Evolutionary conservation across 331 rosid species (phyloP).

Genomic region (Arachis monticola): DNA sequence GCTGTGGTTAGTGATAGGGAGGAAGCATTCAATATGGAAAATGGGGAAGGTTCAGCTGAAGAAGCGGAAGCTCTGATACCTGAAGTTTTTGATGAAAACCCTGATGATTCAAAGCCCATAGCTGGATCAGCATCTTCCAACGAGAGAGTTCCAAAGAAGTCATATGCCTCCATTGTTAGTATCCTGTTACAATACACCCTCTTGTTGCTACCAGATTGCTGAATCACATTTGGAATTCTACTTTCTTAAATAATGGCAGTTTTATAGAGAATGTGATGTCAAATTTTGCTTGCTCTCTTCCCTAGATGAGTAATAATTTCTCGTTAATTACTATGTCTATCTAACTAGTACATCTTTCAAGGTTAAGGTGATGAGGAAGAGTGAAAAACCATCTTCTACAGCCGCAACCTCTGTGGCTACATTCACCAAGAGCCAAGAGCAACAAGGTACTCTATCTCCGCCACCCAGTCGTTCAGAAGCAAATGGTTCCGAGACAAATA

Average conservation of each 20-base stretch:
- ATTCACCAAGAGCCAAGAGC: conserved; percentile 56
- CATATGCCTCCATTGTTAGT: conserved; percentile 89
- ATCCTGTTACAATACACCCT: conserved; percentile 25
- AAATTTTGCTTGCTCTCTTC: conserved; percentile 13
- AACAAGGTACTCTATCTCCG: conserved; percentile 45
- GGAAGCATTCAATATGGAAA: conserved; percentile 55
- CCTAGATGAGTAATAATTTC: conserved; percentile 2
- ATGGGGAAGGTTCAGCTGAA: conserved; percentile 49
- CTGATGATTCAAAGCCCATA: conserved; percentile 55
- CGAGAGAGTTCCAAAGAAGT: conserved; percentile 73
- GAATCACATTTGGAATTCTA: conserved; percentile 5
- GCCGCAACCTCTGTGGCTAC: conserved; percentile 49
- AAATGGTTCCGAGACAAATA: conserved; percentile 38
- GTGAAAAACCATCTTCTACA: conserved; percentile 41
- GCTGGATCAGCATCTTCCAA: conserved; percentile 50
- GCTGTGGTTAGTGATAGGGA: conserved; percentile 47
- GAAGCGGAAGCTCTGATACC: conserved; percentile 60
- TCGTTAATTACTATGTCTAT: conserved; percentile 23
- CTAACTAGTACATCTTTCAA: conserved; percentile 33
- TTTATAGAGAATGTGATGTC: conserved; percentile 3
- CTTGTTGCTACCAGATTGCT: neutral
- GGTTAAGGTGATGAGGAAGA: conserved; percentile 74
- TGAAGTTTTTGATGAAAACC: conserved; percentile 66
- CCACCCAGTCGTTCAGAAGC: conserved; percentile 46
- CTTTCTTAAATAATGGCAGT: conserved; percentile 10